Evolutionary conservation across 1,139 yeast species (phyloP).

Genomic region (Pichia sp.): DNA sequence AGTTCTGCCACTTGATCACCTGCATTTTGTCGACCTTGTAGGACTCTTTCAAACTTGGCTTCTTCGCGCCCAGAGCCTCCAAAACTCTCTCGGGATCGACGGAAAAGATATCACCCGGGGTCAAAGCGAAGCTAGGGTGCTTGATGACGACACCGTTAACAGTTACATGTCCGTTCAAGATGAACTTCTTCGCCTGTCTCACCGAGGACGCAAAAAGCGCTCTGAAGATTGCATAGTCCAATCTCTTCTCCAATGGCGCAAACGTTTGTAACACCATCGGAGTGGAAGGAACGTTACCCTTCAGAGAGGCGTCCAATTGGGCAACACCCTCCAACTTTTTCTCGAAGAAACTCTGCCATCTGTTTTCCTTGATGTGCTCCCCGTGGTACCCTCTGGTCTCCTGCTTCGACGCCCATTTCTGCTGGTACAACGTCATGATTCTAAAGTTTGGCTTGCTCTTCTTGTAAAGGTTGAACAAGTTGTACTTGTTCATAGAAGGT

Average conservation of each 20-base stretch:
- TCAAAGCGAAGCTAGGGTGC: constrained; percentile 75
- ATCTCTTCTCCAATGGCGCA: constrained; percentile 81
- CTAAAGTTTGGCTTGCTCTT: constrained; percentile 46
- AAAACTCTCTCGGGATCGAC: constrained; percentile 85
- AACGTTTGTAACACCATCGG: constrained; percentile 87
- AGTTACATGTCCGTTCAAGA: constrained; percentile 73
- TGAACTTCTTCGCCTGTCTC: constrained; percentile 90
- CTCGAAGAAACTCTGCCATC: constrained; percentile 70
- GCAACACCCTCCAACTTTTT: constrained; percentile 81
- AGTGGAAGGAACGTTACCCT: constrained; percentile 56
- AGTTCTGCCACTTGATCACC: constrained; percentile 69
- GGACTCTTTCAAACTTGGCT: constrained; percentile 70
- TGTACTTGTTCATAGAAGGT: constrained; percentile 88
- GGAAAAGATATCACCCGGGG: constrained; percentile 81
- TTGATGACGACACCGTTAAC: constrained; percentile 78
- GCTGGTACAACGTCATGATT: constrained; percentile 59
- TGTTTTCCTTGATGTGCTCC: constrained; percentile 80
- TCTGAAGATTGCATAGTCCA: constrained; percentile 86
- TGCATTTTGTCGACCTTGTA: constrained; percentile 67
- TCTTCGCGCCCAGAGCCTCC: constrained; percentile 76
- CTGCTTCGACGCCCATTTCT: constrained; percentile 86
- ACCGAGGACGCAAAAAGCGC: constrained; percentile 90
- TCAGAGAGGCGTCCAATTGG: constrained; percentile 71
- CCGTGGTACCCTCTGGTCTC: constrained; percentile 96
- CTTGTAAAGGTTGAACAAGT: constrained; percentile 80